phyloP scores from a whole-genome alignment of 2,329 filamentous ascomycete species.

The Cytospora piceicola region DNA sequence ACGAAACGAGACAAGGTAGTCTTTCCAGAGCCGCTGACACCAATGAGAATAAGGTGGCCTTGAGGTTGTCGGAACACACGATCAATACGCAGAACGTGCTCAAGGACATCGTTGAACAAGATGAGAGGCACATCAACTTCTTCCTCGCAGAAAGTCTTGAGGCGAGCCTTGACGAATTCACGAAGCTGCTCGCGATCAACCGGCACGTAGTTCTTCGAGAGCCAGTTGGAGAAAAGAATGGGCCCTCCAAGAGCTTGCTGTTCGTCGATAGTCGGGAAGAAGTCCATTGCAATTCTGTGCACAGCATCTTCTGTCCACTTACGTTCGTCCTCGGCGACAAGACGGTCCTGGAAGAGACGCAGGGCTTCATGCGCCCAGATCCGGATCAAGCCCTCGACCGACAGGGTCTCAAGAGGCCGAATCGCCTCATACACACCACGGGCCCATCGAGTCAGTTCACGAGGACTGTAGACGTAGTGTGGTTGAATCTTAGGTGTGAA shows the following conservation, averaged over 20 bases:
- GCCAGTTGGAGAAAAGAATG: constrained; percentile 98
- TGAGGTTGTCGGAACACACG: constrained; percentile 98
- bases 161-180: constrained; percentile 94
- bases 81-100: constrained; percentile 97
- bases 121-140: constrained; percentile 98
- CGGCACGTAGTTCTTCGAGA: constrained; percentile 97
- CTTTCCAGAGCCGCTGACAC: constrained; percentile 97
- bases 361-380: constrained; percentile 99
- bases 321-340: constrained; percentile 91
- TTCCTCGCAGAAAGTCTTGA: constrained; percentile 99
- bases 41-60: constrained; percentile 96
- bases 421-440: constrained; percentile 98
- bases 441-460: constrained; percentile 97
- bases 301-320: constrained; percentile 93
- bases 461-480: constrained; percentile 98
- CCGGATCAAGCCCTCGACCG: constrained; percentile 87
- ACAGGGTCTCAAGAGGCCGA: constrained; percentile 82
- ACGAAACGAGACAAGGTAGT: constrained; percentile 97
- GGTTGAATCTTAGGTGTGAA: constrained; percentile 98
- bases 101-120: constrained; percentile 98
- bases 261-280: constrained; percentile 95
- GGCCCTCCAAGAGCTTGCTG: constrained; percentile 86
- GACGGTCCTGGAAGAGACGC: constrained; percentile 93
- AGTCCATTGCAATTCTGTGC: constrained; percentile 81
- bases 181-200: constrained; percentile 93